Conservation (phyloP, 768 basidiomycete genomes). For the Russula sp. region DNA sequence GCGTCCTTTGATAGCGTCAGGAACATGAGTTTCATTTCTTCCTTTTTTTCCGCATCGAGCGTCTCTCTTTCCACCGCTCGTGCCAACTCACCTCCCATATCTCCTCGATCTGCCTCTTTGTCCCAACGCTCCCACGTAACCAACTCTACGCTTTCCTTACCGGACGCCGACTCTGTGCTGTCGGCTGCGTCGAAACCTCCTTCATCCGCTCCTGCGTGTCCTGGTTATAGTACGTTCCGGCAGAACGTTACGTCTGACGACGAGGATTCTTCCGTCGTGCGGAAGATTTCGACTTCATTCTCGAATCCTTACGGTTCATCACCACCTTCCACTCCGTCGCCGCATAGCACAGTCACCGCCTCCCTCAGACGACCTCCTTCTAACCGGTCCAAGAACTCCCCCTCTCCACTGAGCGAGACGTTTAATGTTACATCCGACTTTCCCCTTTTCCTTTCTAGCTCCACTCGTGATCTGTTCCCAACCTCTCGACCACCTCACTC, state of each 20-base stretch:
- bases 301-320: neutral
- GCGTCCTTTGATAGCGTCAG: constrained; percentile 28
- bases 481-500: constrained; percentile 23
- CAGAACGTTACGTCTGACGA: constrained; percentile 10
- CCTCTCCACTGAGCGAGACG: neutral
- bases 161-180: constrained; percentile 14
- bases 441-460: constrained; percentile 28
- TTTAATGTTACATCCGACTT: constrained; percentile 30
- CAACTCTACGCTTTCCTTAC: constrained; percentile 9
- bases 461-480: constrained; percentile 24
- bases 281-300: constrained; percentile 3
- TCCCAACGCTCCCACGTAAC: neutral
- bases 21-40: constrained; percentile 54
- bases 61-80: constrained; percentile 34
- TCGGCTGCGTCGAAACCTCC: neutral
- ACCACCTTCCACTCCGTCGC: neutral
- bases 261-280: neutral
- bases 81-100: constrained; percentile 21
- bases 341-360: neutral
- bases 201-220: constrained; percentile 16
- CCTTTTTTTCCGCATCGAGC: constrained; percentile 53
- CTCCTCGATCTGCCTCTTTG: constrained; percentile 20
- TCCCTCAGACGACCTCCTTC: neutral
- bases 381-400: neutral
- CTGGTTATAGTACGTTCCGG: neutral